phyloP scores from a whole-genome alignment of 2,329 filamentous ascomycete genomes.

The Fusarium sp. region DNA sequence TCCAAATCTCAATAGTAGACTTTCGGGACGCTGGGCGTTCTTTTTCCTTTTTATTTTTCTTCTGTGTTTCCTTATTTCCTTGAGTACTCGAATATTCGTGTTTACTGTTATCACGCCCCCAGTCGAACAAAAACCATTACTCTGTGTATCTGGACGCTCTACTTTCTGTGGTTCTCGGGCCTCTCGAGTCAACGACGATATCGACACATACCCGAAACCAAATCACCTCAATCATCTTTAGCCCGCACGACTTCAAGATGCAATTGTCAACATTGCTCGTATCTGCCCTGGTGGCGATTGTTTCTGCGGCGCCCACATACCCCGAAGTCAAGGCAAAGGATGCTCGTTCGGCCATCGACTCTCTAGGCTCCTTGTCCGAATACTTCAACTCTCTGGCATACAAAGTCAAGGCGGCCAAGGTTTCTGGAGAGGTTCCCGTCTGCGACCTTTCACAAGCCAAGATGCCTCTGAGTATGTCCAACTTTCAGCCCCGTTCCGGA shows the following conservation, averaged over 20 bases:
- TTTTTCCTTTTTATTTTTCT: conserved; percentile 33
- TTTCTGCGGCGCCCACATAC: conserved; percentile 60
- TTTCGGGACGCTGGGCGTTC: conserved; percentile 36
- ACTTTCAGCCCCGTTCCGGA: background rate
- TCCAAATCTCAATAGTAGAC: conserved; percentile 31
- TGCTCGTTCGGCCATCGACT: conserved; percentile 51
- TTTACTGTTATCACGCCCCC: conserved; percentile 11
- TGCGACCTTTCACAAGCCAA: conserved; percentile 67
- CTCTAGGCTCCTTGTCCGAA: conserved; percentile 62
- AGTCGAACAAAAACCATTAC: conserved; percentile 16
- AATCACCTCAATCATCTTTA: background rate
- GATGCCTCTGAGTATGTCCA: conserved; percentile 61
- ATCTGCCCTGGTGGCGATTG: conserved; percentile 59
- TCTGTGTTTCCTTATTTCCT: conserved; percentile 42
- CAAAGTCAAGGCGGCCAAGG: conserved; percentile 64
- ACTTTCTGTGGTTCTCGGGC: conserved; percentile 20
- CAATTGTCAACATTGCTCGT: conserved; percentile 60
- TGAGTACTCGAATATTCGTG: conserved; percentile 27
- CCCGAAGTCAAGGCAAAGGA: conserved; percentile 52
- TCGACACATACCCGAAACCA: conserved; percentile 12
- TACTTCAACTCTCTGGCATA: conserved; percentile 72
- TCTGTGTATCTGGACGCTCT: conserved; percentile 15
- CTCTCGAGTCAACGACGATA: conserved; percentile 27
- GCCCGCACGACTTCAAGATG: conserved; percentile 56
- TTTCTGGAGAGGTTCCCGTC: conserved; percentile 54